Base-by-base conservation (phyloP, 2,329 filamentous ascomycete species). In the Berkeleyomyces rouxiae region DNA sequence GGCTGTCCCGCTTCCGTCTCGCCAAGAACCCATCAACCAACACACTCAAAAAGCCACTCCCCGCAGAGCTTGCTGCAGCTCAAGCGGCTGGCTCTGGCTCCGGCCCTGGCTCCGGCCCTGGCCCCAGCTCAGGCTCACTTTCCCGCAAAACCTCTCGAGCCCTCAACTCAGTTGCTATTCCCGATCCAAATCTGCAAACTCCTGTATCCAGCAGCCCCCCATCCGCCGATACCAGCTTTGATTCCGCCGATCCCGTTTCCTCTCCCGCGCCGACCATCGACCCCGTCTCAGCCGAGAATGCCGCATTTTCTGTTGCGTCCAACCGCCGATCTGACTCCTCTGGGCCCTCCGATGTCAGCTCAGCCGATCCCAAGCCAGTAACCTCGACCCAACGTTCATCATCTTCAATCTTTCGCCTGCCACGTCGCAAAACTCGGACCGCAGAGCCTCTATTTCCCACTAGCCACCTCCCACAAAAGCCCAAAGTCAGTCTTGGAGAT, bases 391-490 rank as follows among this genome's bases (percentile, higher is more conserved):
- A 62, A 16, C 60, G 63, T 16, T 60, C 57, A 6, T 51, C 63
- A 10, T 65, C 63, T 10, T 64, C 63, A 31, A 39, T 96, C 70
- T 96, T 96, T 71, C 85, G 84, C 64, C 78, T 97, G 66, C 83
- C 86, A 42, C 86, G 90, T 61, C 81, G 90, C 66, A 87, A 83
- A 69, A 86, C 84, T 69, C 90, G 87, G 69, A 83, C 87, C 65
- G 82, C 84, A 44, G 85, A 83, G 37, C 82, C 88, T 2, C 76
- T 97, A 43, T 97, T 97, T 69, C 91, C 92, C 3, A 75, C 97
- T 39, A 84, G 87, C 44, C 86, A 92, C 64, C 78, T 97, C n/a
- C 90, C 90, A 47, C 84, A 87, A 66, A 90, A 87, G 72, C 79
- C 82, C 66, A 82, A 74, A 68, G 46, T 59, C 4, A 65, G 63